Conservation (phyloP, 1,139 yeast genomes). For the Zhuliangozyma parablackwelliae region DNA sequence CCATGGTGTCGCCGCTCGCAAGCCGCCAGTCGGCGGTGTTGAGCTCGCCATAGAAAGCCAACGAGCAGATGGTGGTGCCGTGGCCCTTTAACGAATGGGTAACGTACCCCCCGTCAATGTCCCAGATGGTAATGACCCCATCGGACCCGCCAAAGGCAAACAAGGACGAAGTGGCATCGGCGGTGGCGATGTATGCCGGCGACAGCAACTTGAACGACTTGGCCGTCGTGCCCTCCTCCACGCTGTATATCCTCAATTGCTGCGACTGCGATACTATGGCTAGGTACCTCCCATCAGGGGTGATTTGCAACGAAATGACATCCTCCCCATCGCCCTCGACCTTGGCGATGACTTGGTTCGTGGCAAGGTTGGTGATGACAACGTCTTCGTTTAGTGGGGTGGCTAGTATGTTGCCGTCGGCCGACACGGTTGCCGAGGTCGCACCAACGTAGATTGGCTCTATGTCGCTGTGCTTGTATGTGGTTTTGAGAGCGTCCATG, state of each 20-base stretch:
- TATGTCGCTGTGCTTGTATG: constrained; percentile 30
- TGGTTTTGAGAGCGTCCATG: constrained; percentile 29
- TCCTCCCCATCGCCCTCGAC: constrained; percentile 85
- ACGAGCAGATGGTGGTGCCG: constrained; percentile 83
- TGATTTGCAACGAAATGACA: constrained; percentile 66
- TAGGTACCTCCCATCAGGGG: constrained; percentile 70
- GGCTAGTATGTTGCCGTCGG: constrained; percentile 68
- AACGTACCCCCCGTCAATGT: constrained; percentile 77
- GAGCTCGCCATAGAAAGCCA: constrained; percentile 68
- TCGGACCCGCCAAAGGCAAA: constrained; percentile 96
- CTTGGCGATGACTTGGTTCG: constrained; percentile 55
- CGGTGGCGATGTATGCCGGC: constrained; percentile 75
- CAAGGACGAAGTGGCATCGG: constrained; percentile 77
- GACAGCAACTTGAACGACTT: constrained; percentile 61
- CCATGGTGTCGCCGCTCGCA: constrained; percentile 86
- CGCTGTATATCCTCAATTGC: constrained; percentile 63
- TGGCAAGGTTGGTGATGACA: constrained; percentile 57
- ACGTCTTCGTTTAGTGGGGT: constrained; percentile 76
- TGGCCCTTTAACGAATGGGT: constrained; percentile 94
- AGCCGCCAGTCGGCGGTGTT: constrained; percentile 73
- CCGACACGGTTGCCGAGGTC: constrained; percentile 64
- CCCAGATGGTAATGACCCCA: constrained; percentile 90
- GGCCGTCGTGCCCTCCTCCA: constrained; percentile 42
- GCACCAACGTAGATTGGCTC: constrained; percentile 86
- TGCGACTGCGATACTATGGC: constrained; percentile 83